Percentiles rank a stretch among this genome's conserved stretches.
Conservation (phyloP, 1,284 basidiomycete genomes). For the Trichosporon faecale region DNA sequence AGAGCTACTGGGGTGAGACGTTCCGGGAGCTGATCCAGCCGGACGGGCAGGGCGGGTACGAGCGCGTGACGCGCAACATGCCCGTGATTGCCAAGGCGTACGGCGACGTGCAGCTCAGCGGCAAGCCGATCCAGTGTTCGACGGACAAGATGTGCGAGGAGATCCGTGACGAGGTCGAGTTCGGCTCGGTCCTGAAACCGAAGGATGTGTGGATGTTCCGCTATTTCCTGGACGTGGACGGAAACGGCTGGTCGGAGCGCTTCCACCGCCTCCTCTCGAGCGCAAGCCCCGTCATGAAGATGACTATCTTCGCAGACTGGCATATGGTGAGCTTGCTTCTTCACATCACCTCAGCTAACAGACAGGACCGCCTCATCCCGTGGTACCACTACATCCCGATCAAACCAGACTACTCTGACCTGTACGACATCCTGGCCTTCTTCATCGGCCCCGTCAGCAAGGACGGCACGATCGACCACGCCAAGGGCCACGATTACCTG, state of each 20-base stretch:
- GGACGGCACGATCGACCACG: conserved; percentile 42
- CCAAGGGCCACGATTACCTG: conserved; percentile 50
- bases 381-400: conserved; percentile 55
- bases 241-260: conserved; percentile 66
- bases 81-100: conserved; percentile 45
- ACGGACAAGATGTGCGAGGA: conserved; percentile 37
- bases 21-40: conserved; percentile 47
- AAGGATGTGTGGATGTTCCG: conserved; percentile 57
- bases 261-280: conserved; percentile 57
- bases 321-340: conserved; percentile 38
- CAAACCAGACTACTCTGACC: conserved; percentile 54
- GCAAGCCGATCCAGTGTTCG: conserved; percentile 39
- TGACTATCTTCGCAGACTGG: conserved; percentile 54
- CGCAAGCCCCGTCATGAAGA: conserved; percentile 52
- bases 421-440: conserved; percentile 55
- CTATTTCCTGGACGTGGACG: conserved; percentile 54
- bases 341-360: neutral
- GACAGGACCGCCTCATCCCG: conserved; percentile 30
- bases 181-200: conserved; percentile 54
- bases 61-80: conserved; percentile 34
- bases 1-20: conserved; percentile 30
- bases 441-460: conserved; percentile 51
- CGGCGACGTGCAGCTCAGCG: conserved; percentile 51
- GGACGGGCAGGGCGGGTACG: conserved; percentile 43
- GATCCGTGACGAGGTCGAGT: conserved; percentile 50